These are phyloP conservation scores for Colletotrichum salicis DNA, from an alignment of 2,329 filamentous ascomycete genomes.

Conservation along the genomic window DNA sequence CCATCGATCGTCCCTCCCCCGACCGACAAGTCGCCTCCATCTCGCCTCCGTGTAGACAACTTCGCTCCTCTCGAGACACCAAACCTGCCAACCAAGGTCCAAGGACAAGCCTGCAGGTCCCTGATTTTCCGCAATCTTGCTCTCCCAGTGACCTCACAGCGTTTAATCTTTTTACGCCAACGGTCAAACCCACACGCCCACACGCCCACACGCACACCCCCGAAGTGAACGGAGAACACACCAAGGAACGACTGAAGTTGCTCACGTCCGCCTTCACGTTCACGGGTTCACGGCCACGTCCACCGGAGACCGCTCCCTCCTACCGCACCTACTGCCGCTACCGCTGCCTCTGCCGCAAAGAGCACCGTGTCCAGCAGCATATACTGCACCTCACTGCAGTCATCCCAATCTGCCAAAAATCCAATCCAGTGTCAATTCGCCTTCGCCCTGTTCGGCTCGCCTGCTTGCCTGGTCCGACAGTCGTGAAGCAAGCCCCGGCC, in stretches of 20 bases:
- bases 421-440: neutral
- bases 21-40: slow-evolving; percentile 30
- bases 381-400: neutral
- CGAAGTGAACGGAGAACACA: slow-evolving; percentile 5
- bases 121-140: neutral
- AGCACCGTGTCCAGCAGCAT: neutral
- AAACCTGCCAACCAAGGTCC: neutral
- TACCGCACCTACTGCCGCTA: slow-evolving; percentile 2
- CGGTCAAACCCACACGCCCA: neutral
- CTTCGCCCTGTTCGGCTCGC: slow-evolving; percentile 11
- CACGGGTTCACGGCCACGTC: neutral
- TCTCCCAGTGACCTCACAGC: slow-evolving; percentile 15
- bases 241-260: neutral
- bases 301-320: neutral
- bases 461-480: slow-evolving; percentile 21
- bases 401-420: slow-evolving; percentile 15
- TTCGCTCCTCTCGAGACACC: slow-evolving; percentile 17
- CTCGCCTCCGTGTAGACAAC: slow-evolving; percentile 25
- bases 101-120: neutral
- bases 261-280: neutral
- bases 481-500: slow-evolving; percentile 33
- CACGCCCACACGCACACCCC: neutral
- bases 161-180: slow-evolving; percentile 6
- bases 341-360: slow-evolving; percentile 1
- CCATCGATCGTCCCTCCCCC: slow-evolving; percentile 25